These are phyloP conservation scores for Apiotrichum akiyoshidainum DNA, from an alignment of 1,284 basidiomycete genomes.

Conservation along the genomic window DNA sequence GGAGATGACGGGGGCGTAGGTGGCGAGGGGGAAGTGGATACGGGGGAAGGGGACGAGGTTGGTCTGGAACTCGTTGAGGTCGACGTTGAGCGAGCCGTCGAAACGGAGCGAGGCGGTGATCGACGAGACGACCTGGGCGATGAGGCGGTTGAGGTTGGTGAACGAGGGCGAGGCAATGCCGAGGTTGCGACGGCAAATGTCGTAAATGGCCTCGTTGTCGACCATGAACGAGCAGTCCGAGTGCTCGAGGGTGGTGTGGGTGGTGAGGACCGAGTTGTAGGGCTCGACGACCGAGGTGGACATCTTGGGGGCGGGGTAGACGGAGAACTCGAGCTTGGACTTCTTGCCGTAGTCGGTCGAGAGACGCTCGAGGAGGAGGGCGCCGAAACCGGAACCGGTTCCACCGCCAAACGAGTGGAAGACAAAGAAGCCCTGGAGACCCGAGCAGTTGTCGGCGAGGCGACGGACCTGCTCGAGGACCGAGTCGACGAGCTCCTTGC, in stretches of 20 bases:
- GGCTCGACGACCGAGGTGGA: conserved; percentile 98
- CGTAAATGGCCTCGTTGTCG: conserved; percentile 97
- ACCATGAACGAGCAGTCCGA: conserved; percentile 99
- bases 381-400: conserved; percentile 98
- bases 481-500: conserved; percentile 84
- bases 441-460: conserved; percentile 95
- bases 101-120: conserved; percentile 96
- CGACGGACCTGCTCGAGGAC: conserved; percentile 96
- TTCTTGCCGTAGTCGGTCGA: conserved; percentile 99
- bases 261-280: conserved; percentile 98
- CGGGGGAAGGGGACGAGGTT: conserved; percentile 96
- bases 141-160: conserved; percentile 92
- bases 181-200: conserved; percentile 96
- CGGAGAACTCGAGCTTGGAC: conserved; percentile 98
- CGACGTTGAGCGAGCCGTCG: conserved; percentile 96
- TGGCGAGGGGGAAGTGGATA: conserved; percentile 97
- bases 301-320: conserved; percentile 92
- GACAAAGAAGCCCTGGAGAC: conserved; percentile 99
- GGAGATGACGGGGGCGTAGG: conserved; percentile 91
- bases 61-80: conserved; percentile 98
- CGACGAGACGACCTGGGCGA: conserved; percentile 96
- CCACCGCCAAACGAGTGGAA: conserved; percentile 99
- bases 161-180: conserved; percentile 83
- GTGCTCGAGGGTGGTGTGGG: conserved; percentile 98
- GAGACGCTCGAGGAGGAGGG: conserved; percentile 90